Evolutionary conservation across 2,329 filamentous ascomycete genomes (phyloP), one percentile per base, ranked within the genome.

Genomic region (Didymella pomorum): DNA sequence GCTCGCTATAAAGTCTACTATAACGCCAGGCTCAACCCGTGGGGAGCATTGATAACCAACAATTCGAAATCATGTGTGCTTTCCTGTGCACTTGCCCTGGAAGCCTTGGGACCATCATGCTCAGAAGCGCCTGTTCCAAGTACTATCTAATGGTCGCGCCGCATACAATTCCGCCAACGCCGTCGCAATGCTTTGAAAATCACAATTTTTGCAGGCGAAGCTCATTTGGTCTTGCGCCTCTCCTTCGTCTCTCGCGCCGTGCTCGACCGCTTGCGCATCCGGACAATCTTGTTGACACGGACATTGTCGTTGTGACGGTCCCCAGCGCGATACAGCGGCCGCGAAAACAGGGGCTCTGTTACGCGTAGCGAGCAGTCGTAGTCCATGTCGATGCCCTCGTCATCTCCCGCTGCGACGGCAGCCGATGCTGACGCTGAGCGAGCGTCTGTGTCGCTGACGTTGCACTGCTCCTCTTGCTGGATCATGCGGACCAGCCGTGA

Each of bases 381-480:
- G 54, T 72, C 68, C 68, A 76, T 71, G 61, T 67, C 64, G 48
- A 74, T 65, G 56, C 63, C 72, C 62, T 76, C 75, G 61, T 76
- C 74, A 18, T 73, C 68, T 18, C 61, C 68, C 3, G 67, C 60
- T 5, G 31, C n/a, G 12, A 51, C 33, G 2, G 50, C 20, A 16
- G 42, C 42, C 23, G 56, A 45, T 1, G 61, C 48, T n/a, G 67
- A 62, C 2, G 28, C 28, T 11, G 50, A 52, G 4, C 60, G 58
- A n/a, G 54, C 26, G 26, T 60, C 50, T 4, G 63, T 25, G 35
- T 69, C 61, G 65, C 55, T 69, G 58, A 76, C 51, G 54, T 53
- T 69, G 70, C 80, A 81, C 58, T 82, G 80, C 57, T 80, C 76
- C 47, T 75, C 71, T 2, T 77, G 65, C 51, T 80, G 71, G 74